Evolutionary conservation across 2,329 filamentous ascomycete species (phyloP).

Genomic region (Triangularia verruculosa): DNA sequence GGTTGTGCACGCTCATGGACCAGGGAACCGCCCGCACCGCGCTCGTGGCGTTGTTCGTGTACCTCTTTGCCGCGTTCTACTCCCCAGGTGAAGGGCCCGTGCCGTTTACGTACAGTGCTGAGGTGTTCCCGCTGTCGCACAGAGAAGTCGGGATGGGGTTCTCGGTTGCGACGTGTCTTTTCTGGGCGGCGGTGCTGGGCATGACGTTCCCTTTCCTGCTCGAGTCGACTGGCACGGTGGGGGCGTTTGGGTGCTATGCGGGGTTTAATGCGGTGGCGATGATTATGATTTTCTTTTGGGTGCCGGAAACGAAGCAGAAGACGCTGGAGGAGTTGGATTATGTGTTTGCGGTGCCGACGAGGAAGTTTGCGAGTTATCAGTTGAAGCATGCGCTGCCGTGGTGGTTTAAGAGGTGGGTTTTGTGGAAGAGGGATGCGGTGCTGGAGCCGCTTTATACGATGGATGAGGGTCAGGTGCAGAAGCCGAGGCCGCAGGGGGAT

Average conservation of each 20-base stretch:
- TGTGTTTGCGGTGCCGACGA: constrained; percentile 58
- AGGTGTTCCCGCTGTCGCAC: constrained; percentile 68
- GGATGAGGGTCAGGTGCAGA: constrained; percentile 12
- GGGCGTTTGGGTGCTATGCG: constrained; percentile 54
- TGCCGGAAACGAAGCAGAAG: constrained; percentile 59
- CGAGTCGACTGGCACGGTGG: constrained; percentile 40
- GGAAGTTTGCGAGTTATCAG: constrained; percentile 57
- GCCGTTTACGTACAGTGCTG: constrained; percentile 65
- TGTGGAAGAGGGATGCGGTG: constrained; percentile 46
- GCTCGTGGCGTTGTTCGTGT: constrained; percentile 57
- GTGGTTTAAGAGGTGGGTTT: constrained; percentile 57
- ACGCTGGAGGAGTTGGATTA: constrained; percentile 60
- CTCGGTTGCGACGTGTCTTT: constrained; percentile 63
- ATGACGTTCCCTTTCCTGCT: constrained; percentile 63
- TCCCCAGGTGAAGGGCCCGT: constrained; percentile 65
- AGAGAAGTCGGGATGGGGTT: constrained; percentile 70
- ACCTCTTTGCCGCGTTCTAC: constrained; percentile 61
- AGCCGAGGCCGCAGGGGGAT: not conserved
- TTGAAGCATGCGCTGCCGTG: constrained; percentile 55
- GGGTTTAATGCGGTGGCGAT: constrained; percentile 55
- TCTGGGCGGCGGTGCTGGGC: constrained; percentile 57
- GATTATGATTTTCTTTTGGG: constrained; percentile 53
- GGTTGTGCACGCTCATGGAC: constrained; percentile 53
- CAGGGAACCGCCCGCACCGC: constrained; percentile 34
- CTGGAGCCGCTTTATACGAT: constrained; percentile 48